Evolutionary conservation across 2,329 filamentous ascomycete genomes (phyloP).

Genomic region (Aspergillus tubingensis): DNA sequence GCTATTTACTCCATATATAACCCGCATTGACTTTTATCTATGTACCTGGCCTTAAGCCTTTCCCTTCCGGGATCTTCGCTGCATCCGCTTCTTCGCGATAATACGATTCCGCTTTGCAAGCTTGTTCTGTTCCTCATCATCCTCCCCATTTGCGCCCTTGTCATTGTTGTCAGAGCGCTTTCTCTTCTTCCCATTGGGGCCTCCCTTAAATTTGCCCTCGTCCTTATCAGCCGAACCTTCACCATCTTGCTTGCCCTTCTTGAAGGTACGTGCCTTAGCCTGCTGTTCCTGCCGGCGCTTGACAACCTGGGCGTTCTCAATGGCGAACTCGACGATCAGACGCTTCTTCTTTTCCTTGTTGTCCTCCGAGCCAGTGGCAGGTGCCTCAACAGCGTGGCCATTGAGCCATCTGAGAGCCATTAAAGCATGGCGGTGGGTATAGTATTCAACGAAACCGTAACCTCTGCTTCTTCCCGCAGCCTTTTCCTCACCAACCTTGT

Average conservation of each 20-base stretch:
- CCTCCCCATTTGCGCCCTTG: slow-evolving; percentile 23
- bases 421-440: slow-evolving; percentile 86
- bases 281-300: slow-evolving; percentile 60
- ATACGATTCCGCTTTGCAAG: slow-evolving; percentile 70
- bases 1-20: slow-evolving; percentile 9
- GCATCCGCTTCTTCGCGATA: slow-evolving; percentile 80
- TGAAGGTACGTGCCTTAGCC: slow-evolving; percentile 27
- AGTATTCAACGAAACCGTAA: slow-evolving; percentile 97
- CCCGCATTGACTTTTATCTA: slow-evolving; percentile 10
- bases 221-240: slow-evolving; percentile 26
- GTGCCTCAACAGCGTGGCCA: slow-evolving; percentile 61
- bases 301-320: slow-evolving; percentile 97
- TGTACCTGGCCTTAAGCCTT: slow-evolving; percentile 25
- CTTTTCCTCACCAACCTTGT: slow-evolving; percentile 74
- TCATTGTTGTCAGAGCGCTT: slow-evolving; percentile 34
- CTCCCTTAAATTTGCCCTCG: slow-evolving; percentile 20
- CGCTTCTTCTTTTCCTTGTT: slow-evolving; percentile 76
- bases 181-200: slow-evolving; percentile 31
- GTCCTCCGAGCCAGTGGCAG: slow-evolving; percentile 34
- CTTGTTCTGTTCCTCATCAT: slow-evolving; percentile 52
- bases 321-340: slow-evolving; percentile 93
- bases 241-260: slow-evolving; percentile 16
- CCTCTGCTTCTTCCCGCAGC: slow-evolving; percentile 84
- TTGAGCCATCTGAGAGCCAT: slow-evolving; percentile 96
- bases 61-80: slow-evolving; percentile 64